Percentiles rank a stretch among this genome's conserved stretches.
Evolutionary conservation across 306 rosid genomes (phyloP).

Genomic region (Malus sylvestris): DNA sequence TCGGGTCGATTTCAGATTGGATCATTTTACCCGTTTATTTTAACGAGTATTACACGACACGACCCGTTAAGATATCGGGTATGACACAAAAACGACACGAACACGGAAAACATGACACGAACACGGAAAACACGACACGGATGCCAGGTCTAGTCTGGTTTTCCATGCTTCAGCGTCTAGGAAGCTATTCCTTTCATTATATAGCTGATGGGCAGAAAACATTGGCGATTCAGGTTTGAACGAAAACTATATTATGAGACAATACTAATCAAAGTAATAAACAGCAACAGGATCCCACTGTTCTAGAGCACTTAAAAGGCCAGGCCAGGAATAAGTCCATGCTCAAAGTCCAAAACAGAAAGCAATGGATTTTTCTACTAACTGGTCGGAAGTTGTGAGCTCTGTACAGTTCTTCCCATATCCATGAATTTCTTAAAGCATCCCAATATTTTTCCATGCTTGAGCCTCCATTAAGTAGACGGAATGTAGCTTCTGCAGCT

Average conservation of each 20-base stretch:
- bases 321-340: constrained; percentile 86
- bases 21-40: no score
- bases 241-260: neutral
- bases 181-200: constrained; percentile 76
- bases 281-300: constrained; percentile 54
- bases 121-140: no score
- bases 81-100: no score
- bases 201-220: constrained; percentile 45
- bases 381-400: constrained; percentile 84
- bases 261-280: constrained; percentile 15
- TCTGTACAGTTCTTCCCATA: constrained; percentile 82
- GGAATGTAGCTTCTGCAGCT: constrained; percentile 82
- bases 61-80: no score
- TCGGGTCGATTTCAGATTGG: no score
- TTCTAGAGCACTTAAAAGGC: constrained; percentile 72
- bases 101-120: no score
- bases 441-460: constrained; percentile 77
- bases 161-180: constrained; percentile 80
- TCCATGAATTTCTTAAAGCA: constrained; percentile 69
- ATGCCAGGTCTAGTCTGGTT: constrained; percentile 32
- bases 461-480: constrained; percentile 46
- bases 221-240: constrained; percentile 16
- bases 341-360: constrained; percentile 15
- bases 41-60: no score
- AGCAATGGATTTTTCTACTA: constrained; percentile 26